Conservation (phyloP, 1,139 yeast genomes). For the Geotrichum australiense region DNA sequence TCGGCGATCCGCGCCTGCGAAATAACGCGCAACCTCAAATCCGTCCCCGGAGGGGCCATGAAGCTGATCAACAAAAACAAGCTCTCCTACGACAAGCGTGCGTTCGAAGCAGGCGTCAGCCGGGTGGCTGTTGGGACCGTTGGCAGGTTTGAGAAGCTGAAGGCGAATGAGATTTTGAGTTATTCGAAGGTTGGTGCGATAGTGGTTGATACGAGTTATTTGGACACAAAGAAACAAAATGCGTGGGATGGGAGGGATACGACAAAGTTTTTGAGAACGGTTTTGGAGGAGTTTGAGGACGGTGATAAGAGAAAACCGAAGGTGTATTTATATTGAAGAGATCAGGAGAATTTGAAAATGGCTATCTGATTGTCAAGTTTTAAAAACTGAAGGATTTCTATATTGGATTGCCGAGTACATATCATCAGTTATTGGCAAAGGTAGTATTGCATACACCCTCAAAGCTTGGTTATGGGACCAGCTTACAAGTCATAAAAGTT, state of each 20-base stretch:
- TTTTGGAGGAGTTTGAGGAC: conserved; percentile 7
- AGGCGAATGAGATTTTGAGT: conserved; percentile 38
- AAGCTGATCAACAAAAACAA: conserved; percentile 65
- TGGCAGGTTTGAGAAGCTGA: conserved; percentile 47
- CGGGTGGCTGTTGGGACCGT: conserved; percentile 62
- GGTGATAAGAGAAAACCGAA: conserved; percentile 11
- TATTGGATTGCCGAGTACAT: no score
- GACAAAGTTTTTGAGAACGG: conserved; percentile 24
- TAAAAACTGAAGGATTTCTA: no score
- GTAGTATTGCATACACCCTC: no score
- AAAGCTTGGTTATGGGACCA: no score
- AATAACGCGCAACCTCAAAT: conserved; percentile 48
- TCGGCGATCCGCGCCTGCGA: conserved; percentile 74
- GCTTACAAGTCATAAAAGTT: no score
- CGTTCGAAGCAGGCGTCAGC: conserved; percentile 44
- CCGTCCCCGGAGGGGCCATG: conserved; percentile 41
- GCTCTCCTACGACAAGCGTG: conserved; percentile 49
- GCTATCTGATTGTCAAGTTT: no score
- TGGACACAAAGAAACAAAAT: conserved; percentile 57
- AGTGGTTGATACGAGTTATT: conserved; percentile 56
- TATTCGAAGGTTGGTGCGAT: conserved; percentile 34
- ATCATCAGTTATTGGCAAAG: no score
- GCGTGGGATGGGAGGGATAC: conserved; percentile 49
- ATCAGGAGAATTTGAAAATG: no score
- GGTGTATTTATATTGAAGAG: conserved; percentile 24